phyloP scores from a whole-genome alignment of 805 yeast species.

The Candida koratica region DNA sequence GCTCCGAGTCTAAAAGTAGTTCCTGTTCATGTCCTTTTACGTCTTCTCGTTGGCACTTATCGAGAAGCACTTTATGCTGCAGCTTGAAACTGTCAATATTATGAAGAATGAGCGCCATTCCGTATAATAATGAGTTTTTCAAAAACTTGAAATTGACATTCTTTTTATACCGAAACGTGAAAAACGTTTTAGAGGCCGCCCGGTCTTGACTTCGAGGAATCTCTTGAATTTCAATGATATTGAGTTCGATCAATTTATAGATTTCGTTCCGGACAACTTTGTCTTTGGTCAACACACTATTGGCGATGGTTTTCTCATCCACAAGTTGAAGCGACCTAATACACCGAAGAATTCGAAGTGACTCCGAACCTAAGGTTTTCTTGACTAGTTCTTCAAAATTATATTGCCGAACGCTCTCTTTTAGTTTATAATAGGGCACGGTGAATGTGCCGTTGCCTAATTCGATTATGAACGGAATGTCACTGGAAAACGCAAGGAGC shows the following conservation, averaged over 20 bases:
- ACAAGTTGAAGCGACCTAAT: slow-evolving; percentile 64
- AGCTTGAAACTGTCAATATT: slow-evolving; percentile 50
- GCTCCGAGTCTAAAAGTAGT: slow-evolving; percentile 68
- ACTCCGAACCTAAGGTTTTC: slow-evolving; percentile 59
- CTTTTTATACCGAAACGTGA: slow-evolving; percentile 66
- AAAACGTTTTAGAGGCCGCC: slow-evolving; percentile 85
- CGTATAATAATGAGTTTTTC: slow-evolving; percentile 43
- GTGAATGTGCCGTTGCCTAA: slow-evolving; percentile 52
- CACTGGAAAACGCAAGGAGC: slow-evolving; percentile 50
- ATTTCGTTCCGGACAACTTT: slow-evolving; percentile 70
- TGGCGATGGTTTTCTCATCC: slow-evolving; percentile 80
- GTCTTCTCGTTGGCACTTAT: slow-evolving; percentile 84
- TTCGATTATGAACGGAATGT: slow-evolving; percentile 58
- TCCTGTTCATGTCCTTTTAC: slow-evolving; percentile 80
- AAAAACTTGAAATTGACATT: slow-evolving; percentile 31
- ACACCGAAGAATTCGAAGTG: slow-evolving; percentile 74
- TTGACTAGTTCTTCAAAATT: slow-evolving; percentile 57
- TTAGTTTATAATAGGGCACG: slow-evolving; percentile 57
- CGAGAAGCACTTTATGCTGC: slow-evolving; percentile 63
- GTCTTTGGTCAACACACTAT: slow-evolving; percentile 72
- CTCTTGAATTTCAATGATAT: slow-evolving; percentile 85
- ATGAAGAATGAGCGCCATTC: slow-evolving; percentile 50
- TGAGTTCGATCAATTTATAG: slow-evolving; percentile 60
- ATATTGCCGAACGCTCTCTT: slow-evolving; percentile 42
- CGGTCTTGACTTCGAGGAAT: slow-evolving; percentile 89